Percentiles rank a stretch among this genome's conserved stretches.
phyloP scores from a whole-genome alignment of 2,329 filamentous ascomycete species.

The Paraconiothyrium brasiliense region DNA sequence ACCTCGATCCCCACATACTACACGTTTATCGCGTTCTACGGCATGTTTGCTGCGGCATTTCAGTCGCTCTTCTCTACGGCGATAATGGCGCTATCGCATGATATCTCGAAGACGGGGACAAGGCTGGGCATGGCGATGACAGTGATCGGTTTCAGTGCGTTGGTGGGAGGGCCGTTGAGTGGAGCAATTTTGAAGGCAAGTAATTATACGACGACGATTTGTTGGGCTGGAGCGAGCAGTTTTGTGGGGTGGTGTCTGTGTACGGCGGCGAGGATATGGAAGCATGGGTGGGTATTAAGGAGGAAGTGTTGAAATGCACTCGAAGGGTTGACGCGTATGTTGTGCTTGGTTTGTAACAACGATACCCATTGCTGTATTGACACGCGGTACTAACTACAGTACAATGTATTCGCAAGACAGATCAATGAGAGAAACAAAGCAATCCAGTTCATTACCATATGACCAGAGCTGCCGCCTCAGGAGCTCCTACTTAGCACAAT shows the following conservation, averaged over 20 bases:
- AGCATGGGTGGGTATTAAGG: slow-evolving; percentile 34
- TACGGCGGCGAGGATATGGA: slow-evolving; percentile 29
- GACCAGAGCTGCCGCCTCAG: no score
- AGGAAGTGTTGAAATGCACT: slow-evolving; percentile 28
- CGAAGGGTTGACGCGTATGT: not conserved
- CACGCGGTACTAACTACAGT: not conserved
- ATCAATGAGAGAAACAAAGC: not conserved
- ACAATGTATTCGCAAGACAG: not conserved
- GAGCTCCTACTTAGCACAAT: no score
- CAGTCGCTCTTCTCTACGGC: slow-evolving; percentile 52
- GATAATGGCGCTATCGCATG: slow-evolving; percentile 47
- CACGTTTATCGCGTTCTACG: slow-evolving; percentile 70
- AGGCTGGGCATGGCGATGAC: slow-evolving; percentile 64
- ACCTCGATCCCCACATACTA: slow-evolving; percentile 62
- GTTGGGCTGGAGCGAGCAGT: slow-evolving; percentile 34
- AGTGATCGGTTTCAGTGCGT: slow-evolving; percentile 58
- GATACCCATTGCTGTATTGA: not conserved
- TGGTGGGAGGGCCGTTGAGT: slow-evolving; percentile 63
- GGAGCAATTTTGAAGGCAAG: slow-evolving; percentile 60
- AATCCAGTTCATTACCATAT: no score
- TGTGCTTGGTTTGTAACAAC: not conserved
- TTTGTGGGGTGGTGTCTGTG: slow-evolving; percentile 26
- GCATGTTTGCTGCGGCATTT: slow-evolving; percentile 63
- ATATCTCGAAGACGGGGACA: slow-evolving; percentile 50
- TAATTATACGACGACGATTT: slow-evolving; percentile 35